Evolutionary conservation across 768 basidiomycete genomes (phyloP), one percentile per base, ranked within the genome.

Genomic region (Podaxis sp.): DNA sequence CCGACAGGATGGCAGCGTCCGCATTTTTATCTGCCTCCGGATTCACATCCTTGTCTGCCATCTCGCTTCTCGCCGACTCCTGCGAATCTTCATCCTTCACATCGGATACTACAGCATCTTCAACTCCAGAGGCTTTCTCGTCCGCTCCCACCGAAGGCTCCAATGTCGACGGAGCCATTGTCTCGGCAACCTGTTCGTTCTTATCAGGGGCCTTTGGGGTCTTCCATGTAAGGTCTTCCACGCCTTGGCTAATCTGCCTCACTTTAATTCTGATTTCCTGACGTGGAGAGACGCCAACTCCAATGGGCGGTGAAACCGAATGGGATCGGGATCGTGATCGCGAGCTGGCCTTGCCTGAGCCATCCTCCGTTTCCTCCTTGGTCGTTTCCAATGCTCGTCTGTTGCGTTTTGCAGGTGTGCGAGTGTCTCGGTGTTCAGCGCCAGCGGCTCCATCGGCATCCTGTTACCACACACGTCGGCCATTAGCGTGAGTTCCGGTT

Each of bases 351-450:
- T 69, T 63, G 36, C 61, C 55, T 13, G 73, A 65, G 19, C 52
- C 64, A 50, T 69, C 71, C 67, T 87, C 85, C 49, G 85, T 82
- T 72, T 91, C 88, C 64, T 89, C 87, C 60, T 80, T 80, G 0
- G 89, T 86, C 55, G 85, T 72, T 66, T 83, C 87, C 55, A 91
- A 76, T 12, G 80, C 77, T 27, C 82, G 77, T 55, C 88, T 79
- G 68, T 91, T 91, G 80, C 90, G 92, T 81, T 93, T 92, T 41
- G 88, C 83, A 1, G 89, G 89, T 3, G 85, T 83, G 40, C 81
- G 81, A 43, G 79, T 74, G 52, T 86, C 84, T 71, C 82, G 85
- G 64, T 74, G 75, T 66, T 82, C 80, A 24, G 36, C 56, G 68
- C 71, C 73, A 63, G 64, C 68, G 17, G 69, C 60, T 36, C 71